A percentile compares a stretch with the other conserved stretches of the same genome.
Evolutionary conservation across 2,329 filamentous ascomycete species (phyloP).

Genomic region (Botrytis cinerea): DNA sequence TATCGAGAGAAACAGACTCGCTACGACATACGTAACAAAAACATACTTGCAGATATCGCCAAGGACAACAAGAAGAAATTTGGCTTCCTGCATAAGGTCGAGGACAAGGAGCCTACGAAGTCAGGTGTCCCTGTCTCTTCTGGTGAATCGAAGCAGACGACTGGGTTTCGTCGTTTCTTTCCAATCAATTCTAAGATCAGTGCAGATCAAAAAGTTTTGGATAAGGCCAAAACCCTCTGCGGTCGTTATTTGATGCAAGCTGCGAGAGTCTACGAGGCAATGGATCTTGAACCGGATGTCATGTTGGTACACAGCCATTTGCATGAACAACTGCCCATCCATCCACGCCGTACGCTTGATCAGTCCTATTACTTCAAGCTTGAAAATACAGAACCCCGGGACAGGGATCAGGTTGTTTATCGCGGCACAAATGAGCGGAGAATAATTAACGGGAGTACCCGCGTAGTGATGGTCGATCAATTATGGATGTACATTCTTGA

Average conservation of each 20-base stretch:
- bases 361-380: constrained; percentile 48
- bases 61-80: rapidly evolving
- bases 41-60: background rate
- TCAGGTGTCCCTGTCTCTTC: background rate
- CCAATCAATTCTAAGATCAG: rapidly evolving
- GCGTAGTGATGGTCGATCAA: constrained; percentile 48
- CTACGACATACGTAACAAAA: background rate
- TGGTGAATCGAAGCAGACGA: background rate
- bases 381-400: constrained; percentile 43
- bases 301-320: constrained; percentile 30
- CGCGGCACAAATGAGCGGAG: constrained; percentile 28
- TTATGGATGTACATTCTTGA: constrained; percentile 49
- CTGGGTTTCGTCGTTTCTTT: background rate
- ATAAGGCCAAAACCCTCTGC: background rate
- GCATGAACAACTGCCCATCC: constrained; percentile 38
- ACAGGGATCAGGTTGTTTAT: constrained; percentile 39
- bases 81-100: background rate
- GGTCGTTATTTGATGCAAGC: constrained; percentile 30
- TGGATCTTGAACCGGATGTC: constrained; percentile 35
- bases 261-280: constrained; percentile 31
- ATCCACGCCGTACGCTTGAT: constrained; percentile 49
- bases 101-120: rapidly evolving
- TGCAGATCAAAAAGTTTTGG: rapidly evolving
- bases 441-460: constrained; percentile 24
- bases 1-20: background rate